A percentile compares a stretch with the other conserved stretches of the same genome.
Conservation (phyloP, 345 rosid species). For the Salix exigua region DNA sequence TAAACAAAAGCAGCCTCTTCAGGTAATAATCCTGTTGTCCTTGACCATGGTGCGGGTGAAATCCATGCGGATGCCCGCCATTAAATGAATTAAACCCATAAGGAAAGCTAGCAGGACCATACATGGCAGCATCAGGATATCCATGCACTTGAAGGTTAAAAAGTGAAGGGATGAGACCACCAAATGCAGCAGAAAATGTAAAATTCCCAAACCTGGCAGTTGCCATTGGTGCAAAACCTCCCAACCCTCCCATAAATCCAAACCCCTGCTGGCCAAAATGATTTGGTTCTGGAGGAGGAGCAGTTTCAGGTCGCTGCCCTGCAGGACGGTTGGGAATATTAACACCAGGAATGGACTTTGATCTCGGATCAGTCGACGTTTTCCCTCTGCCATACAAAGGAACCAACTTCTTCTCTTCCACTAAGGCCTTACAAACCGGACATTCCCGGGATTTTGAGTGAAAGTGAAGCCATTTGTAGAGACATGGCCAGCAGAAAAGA, state of each 20-base stretch:
- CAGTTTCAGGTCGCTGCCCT: constrained; percentile 98
- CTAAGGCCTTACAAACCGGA: constrained; percentile 86
- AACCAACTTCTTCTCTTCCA: constrained; percentile 86
- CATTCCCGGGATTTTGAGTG: constrained; percentile 79
- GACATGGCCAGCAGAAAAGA: constrained; percentile 99
- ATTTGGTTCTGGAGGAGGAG: constrained; percentile 75
- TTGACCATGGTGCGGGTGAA: constrained; percentile 54
- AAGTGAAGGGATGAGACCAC: constrained; percentile 79
- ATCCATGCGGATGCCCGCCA: constrained; percentile 68
- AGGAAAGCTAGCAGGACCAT: constrained; percentile 70
- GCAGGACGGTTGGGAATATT: constrained; percentile 86
- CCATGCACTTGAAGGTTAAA: constrained; percentile 86
- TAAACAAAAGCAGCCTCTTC: constrained; percentile 54
- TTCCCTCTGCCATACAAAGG: constrained; percentile 97
- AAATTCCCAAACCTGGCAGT: constrained; percentile 77
- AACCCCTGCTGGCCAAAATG: constrained; percentile 66
- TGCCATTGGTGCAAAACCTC: constrained; percentile 79
- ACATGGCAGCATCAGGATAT: constrained; percentile 73
- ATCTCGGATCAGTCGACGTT: constrained; percentile 73
- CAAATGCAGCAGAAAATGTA: constrained; percentile 75
- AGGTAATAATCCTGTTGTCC: constrained; percentile 74
- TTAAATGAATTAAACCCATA: constrained; percentile 66
- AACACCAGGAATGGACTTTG: constrained; percentile 75
- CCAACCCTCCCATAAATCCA: constrained; percentile 78
- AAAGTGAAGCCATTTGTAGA: constrained; percentile 90